Conservation (phyloP, 768 basidiomycete genomes). For the Pleurotus giganteus region DNA sequence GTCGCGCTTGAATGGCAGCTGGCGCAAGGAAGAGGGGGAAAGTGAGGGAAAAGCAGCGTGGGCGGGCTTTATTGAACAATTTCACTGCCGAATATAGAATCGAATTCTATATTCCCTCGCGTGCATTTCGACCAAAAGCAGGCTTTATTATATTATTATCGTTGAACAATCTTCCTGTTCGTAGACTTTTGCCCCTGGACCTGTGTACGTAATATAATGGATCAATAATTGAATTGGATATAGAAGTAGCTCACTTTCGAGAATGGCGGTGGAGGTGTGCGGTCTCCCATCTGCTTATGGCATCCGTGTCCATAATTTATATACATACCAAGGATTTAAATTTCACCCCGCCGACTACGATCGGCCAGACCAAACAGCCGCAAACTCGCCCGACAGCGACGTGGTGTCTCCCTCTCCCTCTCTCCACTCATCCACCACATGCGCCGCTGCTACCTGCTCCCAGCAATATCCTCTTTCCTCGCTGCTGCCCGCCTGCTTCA, state of each 20-base stretch:
- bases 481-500: constrained; percentile 50
- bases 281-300: constrained; percentile 15
- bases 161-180: constrained; percentile 45
- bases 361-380: constrained; percentile 15
- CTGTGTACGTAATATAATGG: constrained; percentile 56
- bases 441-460: not conserved
- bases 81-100: constrained; percentile 69
- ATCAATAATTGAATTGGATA: constrained; percentile 22
- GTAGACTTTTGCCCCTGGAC: constrained; percentile 52
- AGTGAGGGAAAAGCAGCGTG: constrained; percentile 61
- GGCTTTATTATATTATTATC: constrained; percentile 58
- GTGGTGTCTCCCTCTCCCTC: constrained; percentile 22
- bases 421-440: constrained; percentile 23
- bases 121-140: constrained; percentile 57
- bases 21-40: constrained; percentile 43
- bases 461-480: constrained; percentile 18
- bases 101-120: constrained; percentile 53
- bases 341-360: constrained; percentile 28
- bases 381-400: constrained; percentile 24
- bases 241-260: constrained; percentile 1
- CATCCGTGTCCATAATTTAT: constrained; percentile 24
- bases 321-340: constrained; percentile 24
- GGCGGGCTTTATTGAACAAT: constrained; percentile 78
- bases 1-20: constrained; percentile 35
- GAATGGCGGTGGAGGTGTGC: no score